Evolutionary conservation across 2,329 filamentous ascomycete genomes (phyloP).

Genomic region (Monilinia aucupariae): DNA sequence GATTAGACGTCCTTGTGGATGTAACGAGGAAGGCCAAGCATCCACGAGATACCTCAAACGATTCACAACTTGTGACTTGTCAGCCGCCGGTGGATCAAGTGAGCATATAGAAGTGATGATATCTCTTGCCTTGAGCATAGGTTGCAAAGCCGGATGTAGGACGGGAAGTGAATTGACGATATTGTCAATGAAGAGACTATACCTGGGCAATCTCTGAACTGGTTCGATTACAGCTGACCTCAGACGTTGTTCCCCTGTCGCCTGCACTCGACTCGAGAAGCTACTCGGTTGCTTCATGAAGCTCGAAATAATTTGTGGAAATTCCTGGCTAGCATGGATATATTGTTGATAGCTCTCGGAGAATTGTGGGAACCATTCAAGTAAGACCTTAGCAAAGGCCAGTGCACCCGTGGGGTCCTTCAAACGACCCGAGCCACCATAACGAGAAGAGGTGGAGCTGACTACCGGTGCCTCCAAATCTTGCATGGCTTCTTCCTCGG

Average conservation of each 20-base stretch:
- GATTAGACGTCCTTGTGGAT: constrained; percentile 72
- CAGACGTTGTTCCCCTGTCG: constrained; percentile 83
- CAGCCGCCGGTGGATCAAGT: constrained; percentile 67
- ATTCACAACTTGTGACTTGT: constrained; percentile 68
- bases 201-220: constrained; percentile 87
- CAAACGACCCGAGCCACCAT: constrained; percentile 42
- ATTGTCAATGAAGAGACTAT: constrained; percentile 93
- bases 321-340: constrained; percentile 82
- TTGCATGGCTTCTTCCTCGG: constrained; percentile 70
- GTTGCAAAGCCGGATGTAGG: constrained; percentile 75
- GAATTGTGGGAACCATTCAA: constrained; percentile 92
- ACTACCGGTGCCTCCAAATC: constrained; percentile 63
- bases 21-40: constrained; percentile 67
- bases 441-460: constrained; percentile 43
- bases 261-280: constrained; percentile 72
- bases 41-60: constrained; percentile 72
- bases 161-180: constrained; percentile 82
- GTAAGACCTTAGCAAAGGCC: constrained; percentile 71
- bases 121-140: constrained; percentile 82
- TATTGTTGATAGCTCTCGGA: constrained; percentile 89
- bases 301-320: constrained; percentile 71
- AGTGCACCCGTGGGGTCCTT: constrained; percentile 74
- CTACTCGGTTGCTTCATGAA: constrained; percentile 78
- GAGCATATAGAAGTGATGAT: constrained; percentile 96
- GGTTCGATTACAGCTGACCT: constrained; percentile 93